These are phyloP conservation scores for Acorus gramineus DNA, from an alignment of 106 monocot genomes.

Conservation along the genomic window DNA sequence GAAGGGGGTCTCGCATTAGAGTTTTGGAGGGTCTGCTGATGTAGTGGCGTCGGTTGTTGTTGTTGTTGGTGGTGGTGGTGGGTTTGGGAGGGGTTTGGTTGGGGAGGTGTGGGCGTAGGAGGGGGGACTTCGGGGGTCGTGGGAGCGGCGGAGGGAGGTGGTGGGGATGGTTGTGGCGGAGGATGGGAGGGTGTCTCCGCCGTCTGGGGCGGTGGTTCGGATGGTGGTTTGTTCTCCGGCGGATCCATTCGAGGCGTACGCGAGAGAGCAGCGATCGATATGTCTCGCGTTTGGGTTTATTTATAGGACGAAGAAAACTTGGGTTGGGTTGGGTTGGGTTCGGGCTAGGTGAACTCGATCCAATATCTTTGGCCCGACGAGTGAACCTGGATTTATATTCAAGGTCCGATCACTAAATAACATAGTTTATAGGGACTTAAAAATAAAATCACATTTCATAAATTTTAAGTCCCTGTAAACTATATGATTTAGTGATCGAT, in stretches of 20 bases:
- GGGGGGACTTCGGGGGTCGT: neutral
- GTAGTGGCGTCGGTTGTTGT: neutral
- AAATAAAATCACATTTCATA: too few relatives aligned
- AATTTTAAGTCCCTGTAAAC: too few relatives aligned
- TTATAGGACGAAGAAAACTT: too few relatives aligned
- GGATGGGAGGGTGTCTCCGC: neutral
- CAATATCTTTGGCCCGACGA: too few relatives aligned
- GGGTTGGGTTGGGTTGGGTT: neutral
- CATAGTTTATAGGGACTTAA: too few relatives aligned
- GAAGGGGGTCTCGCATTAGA: slow-evolving; percentile 6
- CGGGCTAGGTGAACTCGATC: neutral
- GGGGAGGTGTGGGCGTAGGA: neutral
- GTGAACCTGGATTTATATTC: too few relatives aligned
- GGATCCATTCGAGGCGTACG: slow-evolving; percentile 8
- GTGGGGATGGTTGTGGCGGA: too few relatives aligned
- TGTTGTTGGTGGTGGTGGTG: neutral
- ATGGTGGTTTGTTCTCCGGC: neutral
- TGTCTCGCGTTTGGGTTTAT: too few relatives aligned
- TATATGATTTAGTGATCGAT: too few relatives aligned
- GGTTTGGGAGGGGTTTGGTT: neutral
- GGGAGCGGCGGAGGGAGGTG: neutral
- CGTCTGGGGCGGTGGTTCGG: neutral
- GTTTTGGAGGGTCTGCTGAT: neutral
- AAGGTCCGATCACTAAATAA: too few relatives aligned
- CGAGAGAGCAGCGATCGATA: neutral